Base-by-base conservation (phyloP, 1,284 basidiomycete species). In the Binderoboletus segoi region DNA sequence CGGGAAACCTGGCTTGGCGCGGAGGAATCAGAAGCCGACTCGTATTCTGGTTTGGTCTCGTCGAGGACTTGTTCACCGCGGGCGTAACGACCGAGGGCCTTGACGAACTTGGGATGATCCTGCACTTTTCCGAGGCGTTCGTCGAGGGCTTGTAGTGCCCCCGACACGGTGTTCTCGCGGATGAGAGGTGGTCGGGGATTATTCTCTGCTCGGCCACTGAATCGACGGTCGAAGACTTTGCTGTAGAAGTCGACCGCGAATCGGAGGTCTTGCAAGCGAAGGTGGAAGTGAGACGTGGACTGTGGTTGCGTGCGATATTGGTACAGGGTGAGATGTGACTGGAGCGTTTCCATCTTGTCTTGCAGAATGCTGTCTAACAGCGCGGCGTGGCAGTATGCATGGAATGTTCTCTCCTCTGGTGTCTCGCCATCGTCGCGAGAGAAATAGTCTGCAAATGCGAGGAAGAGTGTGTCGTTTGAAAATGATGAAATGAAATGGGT, bases 361-460 rank as follows among this genome's bases (percentile, higher is more conserved):
- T 91, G 86, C 12, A 93, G 79, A 51, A 98, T 86, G 69, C 91
- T 91, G 70, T 98, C 95, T 53, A 96, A 80, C 23, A 96, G 74
- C 26, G 85, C 83, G 0, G 91, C 89, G 60, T 92, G 88, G 58
- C 86, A 89, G 60, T 91, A 91, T 21, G 83, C 78, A 63, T 89
- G 85, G 65, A 89, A 83, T 23, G 86, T 75, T 51, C 81, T 78
- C 63, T 88, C 89, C 38, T 77, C 75, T 8, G 77, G 75, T 6
- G 82, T 83, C 54, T 81, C 79, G 3, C 79, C 82, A 37, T 81
- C 79, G 16, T 80, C 78, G 1, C 89, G 81, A 49, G 84, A 85
- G 63, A 94, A 83, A 54, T 85, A 82, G 61, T 91, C 86, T 0
- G 90, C 89, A 63, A 93, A 88, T 0, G 89, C 82, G 21, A 92